A percentile compares a stretch with the other conserved stretches of the same genome.
phyloP scores from a whole-genome alignment of 257 asterid species.

The Jasminum sambac region DNA sequence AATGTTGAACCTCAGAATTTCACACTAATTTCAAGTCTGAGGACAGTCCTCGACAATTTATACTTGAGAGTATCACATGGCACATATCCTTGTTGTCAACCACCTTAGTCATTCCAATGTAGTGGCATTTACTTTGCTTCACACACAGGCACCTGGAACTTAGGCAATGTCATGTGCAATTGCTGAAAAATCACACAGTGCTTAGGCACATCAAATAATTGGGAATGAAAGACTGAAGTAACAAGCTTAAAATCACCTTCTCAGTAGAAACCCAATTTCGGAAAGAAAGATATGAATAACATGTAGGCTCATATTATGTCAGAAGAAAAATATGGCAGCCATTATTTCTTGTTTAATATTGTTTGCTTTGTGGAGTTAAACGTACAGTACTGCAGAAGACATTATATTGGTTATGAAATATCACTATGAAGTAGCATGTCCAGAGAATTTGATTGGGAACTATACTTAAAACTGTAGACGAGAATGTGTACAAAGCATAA shows the following conservation, averaged over 20 bases:
- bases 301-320: not conserved
- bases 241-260: not conserved
- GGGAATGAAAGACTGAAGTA: not conserved
- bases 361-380: not conserved
- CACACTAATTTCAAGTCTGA: not conserved
- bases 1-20: not conserved
- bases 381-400: not conserved
- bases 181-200: not conserved
- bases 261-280: not conserved
- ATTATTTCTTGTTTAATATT: not conserved
- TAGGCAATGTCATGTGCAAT: not conserved
- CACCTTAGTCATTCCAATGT: not conserved
- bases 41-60: not conserved
- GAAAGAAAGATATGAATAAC: not conserved
- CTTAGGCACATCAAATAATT: not conserved
- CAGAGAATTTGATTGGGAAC: not conserved
- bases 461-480: too few relatives aligned
- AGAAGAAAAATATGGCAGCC: not conserved
- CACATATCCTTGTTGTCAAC: not conserved
- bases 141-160: not conserved
- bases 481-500: too few relatives aligned
- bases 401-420: not conserved
- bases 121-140: not conserved
- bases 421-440: not conserved
- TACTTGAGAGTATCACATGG: not conserved